A percentile compares a stretch with the other conserved stretches of the same genome.
Conservation (phyloP, 2,329 filamentous ascomycete species). For the Aspergillus arachidicola region DNA sequence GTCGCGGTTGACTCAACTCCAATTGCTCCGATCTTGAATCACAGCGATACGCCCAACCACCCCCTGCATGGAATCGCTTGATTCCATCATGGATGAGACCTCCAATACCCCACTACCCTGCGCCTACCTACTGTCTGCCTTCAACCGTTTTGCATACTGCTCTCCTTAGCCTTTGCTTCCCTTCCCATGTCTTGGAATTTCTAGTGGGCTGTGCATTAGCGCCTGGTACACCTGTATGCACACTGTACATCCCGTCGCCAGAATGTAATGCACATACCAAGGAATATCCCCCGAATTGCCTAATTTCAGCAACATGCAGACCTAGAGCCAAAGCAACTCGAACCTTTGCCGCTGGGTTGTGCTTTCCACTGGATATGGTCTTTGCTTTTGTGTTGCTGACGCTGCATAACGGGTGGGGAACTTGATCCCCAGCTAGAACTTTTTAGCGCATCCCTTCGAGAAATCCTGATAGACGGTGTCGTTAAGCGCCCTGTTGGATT, state of each 20-base stretch:
- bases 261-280: background rate
- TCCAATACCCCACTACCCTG: background rate
- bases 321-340: background rate
- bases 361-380: background rate
- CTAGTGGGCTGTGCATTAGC: background rate
- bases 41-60: conserved; percentile 1
- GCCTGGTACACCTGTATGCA: background rate
- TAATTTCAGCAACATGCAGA: background rate
- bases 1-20: background rate
- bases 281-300: background rate
- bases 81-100: background rate
- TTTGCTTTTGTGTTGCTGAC: background rate
- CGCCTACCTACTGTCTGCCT: background rate
- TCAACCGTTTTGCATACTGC: background rate
- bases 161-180: background rate
- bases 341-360: background rate
- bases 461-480: no score
- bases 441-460: no score
- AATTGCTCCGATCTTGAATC: background rate
- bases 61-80: background rate
- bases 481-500: no score
- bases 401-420: background rate
- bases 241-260: background rate
- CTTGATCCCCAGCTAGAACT: background rate
- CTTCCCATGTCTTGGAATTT: background rate